These are phyloP conservation scores for Mycena epipterygia DNA, from an alignment of 768 basidiomycete genomes.

Conservation along the genomic window DNA sequence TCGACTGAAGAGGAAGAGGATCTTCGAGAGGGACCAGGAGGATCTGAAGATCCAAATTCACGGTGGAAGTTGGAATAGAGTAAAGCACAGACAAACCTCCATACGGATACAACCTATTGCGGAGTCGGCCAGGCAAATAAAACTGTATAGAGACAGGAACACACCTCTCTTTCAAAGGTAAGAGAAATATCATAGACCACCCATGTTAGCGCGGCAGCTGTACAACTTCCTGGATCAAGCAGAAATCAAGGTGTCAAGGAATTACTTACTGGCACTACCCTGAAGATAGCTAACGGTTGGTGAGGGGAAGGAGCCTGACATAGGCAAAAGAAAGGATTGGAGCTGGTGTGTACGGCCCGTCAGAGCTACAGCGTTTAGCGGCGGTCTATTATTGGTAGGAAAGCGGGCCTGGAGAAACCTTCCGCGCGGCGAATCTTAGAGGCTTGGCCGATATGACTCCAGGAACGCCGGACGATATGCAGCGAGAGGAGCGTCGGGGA, in stretches of 20 bases:
- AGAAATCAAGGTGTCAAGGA: neutral
- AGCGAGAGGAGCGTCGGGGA: no score
- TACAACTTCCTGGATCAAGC: neutral
- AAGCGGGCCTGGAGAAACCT: no score
- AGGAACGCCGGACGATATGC: no score
- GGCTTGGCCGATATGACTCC: no score
- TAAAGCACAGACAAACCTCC: conserved; percentile 4
- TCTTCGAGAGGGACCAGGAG: conserved; percentile 16
- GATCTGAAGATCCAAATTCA: neutral
- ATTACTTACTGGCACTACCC: conserved; percentile 22
- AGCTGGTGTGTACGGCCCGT: no score
- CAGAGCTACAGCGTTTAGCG: no score
- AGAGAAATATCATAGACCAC: conserved; percentile 23
- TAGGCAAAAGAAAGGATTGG: no score
- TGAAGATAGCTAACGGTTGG: conserved; percentile 14
- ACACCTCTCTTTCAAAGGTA: conserved; percentile 15
- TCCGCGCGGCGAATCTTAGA: no score
- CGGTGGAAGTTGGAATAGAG: neutral
- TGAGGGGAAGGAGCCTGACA: no score
- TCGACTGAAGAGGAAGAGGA: conserved; percentile 20
- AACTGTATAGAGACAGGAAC: neutral
- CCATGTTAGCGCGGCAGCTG: conserved; percentile 24
- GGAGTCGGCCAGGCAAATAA: no score
- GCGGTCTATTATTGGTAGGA: no score
- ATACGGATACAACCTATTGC: conserved; percentile 6